Percentiles rank a stretch among this genome's conserved stretches.
phyloP scores from a whole-genome alignment of 805 yeast genomes.

The Candida parachauliodes region DNA sequence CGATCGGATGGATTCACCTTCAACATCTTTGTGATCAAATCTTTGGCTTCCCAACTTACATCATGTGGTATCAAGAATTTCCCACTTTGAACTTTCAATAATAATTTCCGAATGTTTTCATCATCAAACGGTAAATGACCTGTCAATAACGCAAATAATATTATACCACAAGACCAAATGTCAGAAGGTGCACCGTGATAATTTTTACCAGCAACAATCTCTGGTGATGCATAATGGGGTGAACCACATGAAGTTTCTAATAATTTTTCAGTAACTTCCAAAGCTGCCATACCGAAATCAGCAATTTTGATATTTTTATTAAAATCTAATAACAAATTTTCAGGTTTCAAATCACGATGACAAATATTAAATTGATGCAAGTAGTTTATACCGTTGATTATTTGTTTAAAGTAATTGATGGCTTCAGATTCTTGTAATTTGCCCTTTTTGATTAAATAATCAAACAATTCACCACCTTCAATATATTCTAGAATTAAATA shows the following conservation, averaged over 20 bases:
- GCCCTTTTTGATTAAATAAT: constrained; percentile 84
- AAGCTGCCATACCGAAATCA: constrained; percentile 98
- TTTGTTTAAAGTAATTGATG: constrained; percentile 81
- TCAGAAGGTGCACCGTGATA: constrained; percentile 97
- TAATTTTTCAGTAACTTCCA: constrained; percentile 76
- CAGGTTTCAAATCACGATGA: constrained; percentile 85
- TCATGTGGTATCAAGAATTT: constrained; percentile 77
- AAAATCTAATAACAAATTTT: constrained; percentile 73
- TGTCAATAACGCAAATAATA: constrained; percentile 85
- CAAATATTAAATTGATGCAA: constrained; percentile 85
- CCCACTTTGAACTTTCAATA: constrained; percentile 90
- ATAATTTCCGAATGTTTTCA: constrained; percentile 82
- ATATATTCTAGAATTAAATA: constrained; percentile 92
- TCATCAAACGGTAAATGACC: constrained; percentile 97
- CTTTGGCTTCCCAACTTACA: constrained; percentile 80
- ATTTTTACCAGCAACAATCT: constrained; percentile 89
- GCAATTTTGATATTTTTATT: constrained; percentile 91
- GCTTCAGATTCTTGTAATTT: constrained; percentile 88
- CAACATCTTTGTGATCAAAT: constrained; percentile 76
- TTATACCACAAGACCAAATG: constrained; percentile 98
- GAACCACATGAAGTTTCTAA: constrained; percentile 96
- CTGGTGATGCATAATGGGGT: constrained; percentile 98
- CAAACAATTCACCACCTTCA: constrained; percentile 96
- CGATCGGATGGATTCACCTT: constrained; percentile 77
- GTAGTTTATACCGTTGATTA: constrained; percentile 76